A percentile compares a stretch with the other conserved stretches of the same genome.
Conservation (phyloP, 179 eudicot species). For the Drosera spatulata region DNA sequence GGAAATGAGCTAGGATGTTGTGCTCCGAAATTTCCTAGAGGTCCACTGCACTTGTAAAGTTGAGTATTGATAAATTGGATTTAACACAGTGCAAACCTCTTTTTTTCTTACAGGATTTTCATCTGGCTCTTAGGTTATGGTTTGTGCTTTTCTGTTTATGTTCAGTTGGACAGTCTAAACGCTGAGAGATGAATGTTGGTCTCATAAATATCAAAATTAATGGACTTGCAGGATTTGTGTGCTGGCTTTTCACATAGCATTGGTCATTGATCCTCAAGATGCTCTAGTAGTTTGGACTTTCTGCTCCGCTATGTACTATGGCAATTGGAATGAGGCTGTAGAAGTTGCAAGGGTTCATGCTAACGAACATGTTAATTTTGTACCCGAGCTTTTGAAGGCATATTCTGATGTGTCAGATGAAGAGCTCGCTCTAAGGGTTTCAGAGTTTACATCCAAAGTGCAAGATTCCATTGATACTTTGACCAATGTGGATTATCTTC, state of each 20-base stretch:
- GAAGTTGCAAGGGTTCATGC: conserved; percentile 49
- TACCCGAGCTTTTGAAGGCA: conserved; percentile 50
- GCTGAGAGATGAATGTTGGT: neutral
- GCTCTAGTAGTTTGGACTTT: conserved; percentile 63
- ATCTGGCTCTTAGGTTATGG: no score
- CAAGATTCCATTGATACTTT: conserved; percentile 35
- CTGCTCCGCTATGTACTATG: conserved; percentile 60
- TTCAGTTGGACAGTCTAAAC: neutral
- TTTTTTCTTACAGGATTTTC: no score
- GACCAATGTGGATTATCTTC: conserved; percentile 28
- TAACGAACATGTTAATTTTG: conserved; percentile 20
- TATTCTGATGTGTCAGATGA: conserved; percentile 29
- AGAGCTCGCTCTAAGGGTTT: conserved; percentile 49
- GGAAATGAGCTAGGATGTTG: no score
- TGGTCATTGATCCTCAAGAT: conserved; percentile 62
- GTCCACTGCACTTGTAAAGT: no score
- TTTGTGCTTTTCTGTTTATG: neutral
- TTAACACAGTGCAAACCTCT: no score
- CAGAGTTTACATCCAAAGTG: conserved; percentile 32
- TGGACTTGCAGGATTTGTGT: conserved; percentile 56
- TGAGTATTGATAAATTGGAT: no score
- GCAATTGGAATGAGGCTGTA: conserved; percentile 55
- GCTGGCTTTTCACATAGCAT: conserved; percentile 67
- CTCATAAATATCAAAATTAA: neutral
- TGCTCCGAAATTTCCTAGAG: no score